Percentiles rank a stretch among this genome's conserved stretches.
Evolutionary conservation across 192 early-diverging fungal species (phyloP).

Genomic region (Backusella tarrabulga): DNA sequence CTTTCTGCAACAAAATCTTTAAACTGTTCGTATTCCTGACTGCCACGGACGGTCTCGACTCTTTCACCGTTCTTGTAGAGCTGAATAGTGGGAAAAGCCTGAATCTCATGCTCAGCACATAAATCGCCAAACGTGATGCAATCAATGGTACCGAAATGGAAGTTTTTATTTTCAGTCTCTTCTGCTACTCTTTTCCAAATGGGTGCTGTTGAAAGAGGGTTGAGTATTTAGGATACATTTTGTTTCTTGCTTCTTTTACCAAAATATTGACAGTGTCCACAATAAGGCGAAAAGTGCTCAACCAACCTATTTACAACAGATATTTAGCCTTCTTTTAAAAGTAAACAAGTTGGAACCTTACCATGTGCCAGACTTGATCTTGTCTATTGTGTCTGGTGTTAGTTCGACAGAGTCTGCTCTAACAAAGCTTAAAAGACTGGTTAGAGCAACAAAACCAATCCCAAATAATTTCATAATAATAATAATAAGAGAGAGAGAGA

Average conservation of each 20-base stretch:
- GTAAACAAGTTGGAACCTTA: not conserved
- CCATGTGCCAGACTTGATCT: constrained; percentile 1
- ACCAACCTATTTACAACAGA: constrained; percentile 39
- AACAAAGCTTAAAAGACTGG: not conserved
- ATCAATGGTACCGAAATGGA: constrained; percentile 70
- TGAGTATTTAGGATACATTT: not conserved
- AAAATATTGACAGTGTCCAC: constrained; percentile 40
- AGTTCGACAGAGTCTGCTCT: not conserved
- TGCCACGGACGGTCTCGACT: constrained; percentile 6
- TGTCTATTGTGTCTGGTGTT: not conserved
- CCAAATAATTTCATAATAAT: not conserved
- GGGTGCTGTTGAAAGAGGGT: constrained; percentile 34
- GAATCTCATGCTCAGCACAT: constrained; percentile 59
- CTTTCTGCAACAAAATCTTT: constrained; percentile 14
- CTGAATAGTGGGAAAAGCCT: constrained; percentile 58
- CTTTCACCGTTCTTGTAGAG: constrained; percentile 43
- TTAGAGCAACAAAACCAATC: not conserved
- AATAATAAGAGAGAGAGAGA: not conserved
- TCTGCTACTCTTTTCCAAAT: constrained; percentile 45
- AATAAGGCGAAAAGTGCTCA: constrained; percentile 48
- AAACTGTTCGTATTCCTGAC: constrained; percentile 8
- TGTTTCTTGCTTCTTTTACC: constrained; percentile 26
- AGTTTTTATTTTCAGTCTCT: constrained; percentile 39
- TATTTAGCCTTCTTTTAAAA: not conserved
- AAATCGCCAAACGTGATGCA: constrained; percentile 62